A percentile compares a stretch with the other conserved stretches of the same genome.
phyloP scores from a whole-genome alignment of 345 rosid genomes.

The Streptanthus diversifolius region DNA sequence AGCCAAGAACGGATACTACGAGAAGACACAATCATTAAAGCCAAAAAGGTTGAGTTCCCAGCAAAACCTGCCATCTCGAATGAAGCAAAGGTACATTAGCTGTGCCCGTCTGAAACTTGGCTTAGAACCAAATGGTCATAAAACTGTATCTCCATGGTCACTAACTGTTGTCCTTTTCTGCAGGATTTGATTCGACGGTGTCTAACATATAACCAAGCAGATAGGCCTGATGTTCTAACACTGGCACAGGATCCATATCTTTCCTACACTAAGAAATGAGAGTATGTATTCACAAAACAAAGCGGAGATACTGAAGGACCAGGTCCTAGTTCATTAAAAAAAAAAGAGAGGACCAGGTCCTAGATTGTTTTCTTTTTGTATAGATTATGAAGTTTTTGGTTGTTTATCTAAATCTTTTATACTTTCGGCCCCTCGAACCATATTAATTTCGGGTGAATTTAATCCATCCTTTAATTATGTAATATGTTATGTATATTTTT shows the following conservation, averaged over 20 bases:
- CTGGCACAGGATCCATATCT: constrained; percentile 87
- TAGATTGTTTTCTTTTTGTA: constrained; percentile 15
- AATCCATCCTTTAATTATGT: neutral
- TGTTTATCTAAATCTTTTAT: neutral
- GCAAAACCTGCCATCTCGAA: constrained; percentile 82
- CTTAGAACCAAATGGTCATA: constrained; percentile 1
- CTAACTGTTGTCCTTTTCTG: constrained; percentile 14
- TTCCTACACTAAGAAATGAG: constrained; percentile 63
- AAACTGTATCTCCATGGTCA: neutral
- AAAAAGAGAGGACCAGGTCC: constrained; percentile 5
- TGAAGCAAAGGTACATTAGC: constrained; percentile 80
- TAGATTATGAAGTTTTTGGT: constrained; percentile 17
- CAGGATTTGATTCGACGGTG: constrained; percentile 93
- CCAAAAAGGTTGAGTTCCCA: constrained; percentile 94
- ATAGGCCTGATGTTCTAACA: constrained; percentile 84
- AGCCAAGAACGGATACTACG: constrained; percentile 91
- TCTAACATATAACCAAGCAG: constrained; percentile 83
- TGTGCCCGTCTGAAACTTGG: neutral
- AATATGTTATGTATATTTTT: constrained; percentile 10
- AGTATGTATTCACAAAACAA: constrained; percentile 37
- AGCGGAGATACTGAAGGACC: constrained; percentile 15
- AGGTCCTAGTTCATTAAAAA: neutral
- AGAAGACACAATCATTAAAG: constrained; percentile 95
- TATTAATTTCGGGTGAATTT: constrained; percentile 14
- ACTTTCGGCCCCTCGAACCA: neutral